phyloP scores from a whole-genome alignment of 225 moss, liverwort and hornwort species.

The Ulota crispa region DNA sequence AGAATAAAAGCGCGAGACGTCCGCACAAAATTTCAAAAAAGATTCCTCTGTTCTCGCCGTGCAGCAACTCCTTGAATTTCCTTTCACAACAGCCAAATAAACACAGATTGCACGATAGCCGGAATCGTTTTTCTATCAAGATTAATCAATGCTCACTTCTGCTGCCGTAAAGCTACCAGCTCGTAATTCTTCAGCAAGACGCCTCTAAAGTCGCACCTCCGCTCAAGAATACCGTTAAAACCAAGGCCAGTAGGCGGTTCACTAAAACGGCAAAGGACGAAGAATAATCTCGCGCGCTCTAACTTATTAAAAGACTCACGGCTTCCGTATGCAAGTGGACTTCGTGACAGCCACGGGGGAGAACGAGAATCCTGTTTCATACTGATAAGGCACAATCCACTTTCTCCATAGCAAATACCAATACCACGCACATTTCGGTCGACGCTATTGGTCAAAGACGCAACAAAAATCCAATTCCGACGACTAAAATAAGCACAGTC shows the following conservation, averaged over 20 bases:
- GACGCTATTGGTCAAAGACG: conserved; percentile 13
- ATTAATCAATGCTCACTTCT: background rate
- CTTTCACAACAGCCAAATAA: background rate
- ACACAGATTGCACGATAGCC: background rate
- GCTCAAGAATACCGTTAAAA: background rate
- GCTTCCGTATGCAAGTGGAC: conserved; percentile 17
- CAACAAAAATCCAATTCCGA: conserved; percentile 12
- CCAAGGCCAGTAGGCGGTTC: background rate
- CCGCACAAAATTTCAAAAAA: background rate
- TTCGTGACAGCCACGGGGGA: conserved; percentile 4
- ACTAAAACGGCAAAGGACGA: background rate
- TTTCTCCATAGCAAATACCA: conserved; percentile 14
- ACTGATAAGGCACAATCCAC: conserved; percentile 36
- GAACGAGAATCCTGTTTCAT: background rate
- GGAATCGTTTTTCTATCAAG: background rate
- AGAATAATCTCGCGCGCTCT: background rate
- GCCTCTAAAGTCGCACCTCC: background rate
- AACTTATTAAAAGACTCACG: background rate
- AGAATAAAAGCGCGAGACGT: background rate
- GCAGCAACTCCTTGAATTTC: background rate
- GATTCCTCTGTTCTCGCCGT: background rate
- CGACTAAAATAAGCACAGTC: background rate
- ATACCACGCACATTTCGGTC: conserved; percentile 23
- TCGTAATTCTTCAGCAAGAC: background rate
- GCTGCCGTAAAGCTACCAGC: background rate